These are phyloP conservation scores for Helicostylum pulchrum DNA, from an alignment of 192 early-diverging fungal species.

Conservation along the genomic window DNA sequence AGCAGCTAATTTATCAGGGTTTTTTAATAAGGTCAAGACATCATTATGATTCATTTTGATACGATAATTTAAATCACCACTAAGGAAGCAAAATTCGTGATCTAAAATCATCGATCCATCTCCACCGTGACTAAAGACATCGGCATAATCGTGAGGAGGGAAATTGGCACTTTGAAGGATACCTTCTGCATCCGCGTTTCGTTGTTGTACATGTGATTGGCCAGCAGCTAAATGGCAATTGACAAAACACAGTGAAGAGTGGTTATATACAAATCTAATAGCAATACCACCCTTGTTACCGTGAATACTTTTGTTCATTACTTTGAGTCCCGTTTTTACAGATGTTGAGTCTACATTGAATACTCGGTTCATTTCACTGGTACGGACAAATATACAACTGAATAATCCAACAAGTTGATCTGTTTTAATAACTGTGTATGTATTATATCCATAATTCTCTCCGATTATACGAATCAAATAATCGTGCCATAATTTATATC, in stretches of 20 bases:
- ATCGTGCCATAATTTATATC: conserved; percentile 84
- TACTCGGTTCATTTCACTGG: conserved; percentile 47
- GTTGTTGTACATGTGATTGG: conserved; percentile 64
- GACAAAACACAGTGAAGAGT: conserved; percentile 81
- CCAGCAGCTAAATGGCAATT: conserved; percentile 87
- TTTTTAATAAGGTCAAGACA: conserved; percentile 49
- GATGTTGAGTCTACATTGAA: conserved; percentile 62
- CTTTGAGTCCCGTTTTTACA: conserved; percentile 88
- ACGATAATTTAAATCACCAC: conserved; percentile 97
- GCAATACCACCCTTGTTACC: conserved; percentile 91
- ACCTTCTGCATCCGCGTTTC: conserved; percentile 73
- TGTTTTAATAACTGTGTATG: conserved; percentile 66
- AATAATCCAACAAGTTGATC: conserved; percentile 91
- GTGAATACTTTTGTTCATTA: conserved; percentile 63
- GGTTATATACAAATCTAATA: conserved; percentile 69
- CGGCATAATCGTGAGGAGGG: conserved; percentile 32
- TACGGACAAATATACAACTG: conserved; percentile 78
- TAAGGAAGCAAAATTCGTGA: conserved; percentile 69
- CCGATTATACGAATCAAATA: conserved; percentile 61
- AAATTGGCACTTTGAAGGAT: conserved; percentile 53
- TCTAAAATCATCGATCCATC: conserved; percentile 85
- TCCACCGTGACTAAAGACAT: conserved; percentile 72
- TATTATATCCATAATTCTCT: conserved; percentile 45
- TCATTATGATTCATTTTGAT: conserved; percentile 68
- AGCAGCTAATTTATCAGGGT: conserved; percentile 26